These are phyloP conservation scores for Triangularia verruculosa DNA, from an alignment of 2,329 filamentous ascomycete species.

Conservation along the genomic window DNA sequence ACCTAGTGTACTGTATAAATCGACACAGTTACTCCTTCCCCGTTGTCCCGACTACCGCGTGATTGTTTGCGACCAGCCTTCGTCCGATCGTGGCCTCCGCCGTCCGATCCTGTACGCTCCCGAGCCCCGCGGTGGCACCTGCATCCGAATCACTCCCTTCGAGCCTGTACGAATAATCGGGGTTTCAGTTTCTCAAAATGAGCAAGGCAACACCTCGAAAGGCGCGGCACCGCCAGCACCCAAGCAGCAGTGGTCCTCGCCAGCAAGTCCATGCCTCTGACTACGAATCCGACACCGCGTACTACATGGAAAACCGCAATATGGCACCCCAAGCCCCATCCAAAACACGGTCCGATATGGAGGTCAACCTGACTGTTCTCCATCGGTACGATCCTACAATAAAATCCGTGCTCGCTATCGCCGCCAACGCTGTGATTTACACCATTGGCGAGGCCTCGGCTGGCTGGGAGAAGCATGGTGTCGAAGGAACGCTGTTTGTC, in stretches of 20 bases:
- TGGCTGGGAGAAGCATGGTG: conserved; percentile 79
- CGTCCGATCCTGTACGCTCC: neutral
- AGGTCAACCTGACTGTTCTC: conserved; percentile 84
- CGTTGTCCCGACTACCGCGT: neutral
- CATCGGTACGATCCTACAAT: conserved; percentile 77
- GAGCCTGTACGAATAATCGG: neutral
- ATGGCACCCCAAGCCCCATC: conserved; percentile 48
- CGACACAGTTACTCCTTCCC: neutral
- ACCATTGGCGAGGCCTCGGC: conserved; percentile 63
- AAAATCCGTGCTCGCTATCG: conserved; percentile 70
- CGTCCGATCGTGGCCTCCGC: neutral
- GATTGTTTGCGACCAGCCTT: neutral
- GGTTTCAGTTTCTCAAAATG: conserved; percentile 34
- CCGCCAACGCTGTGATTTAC: conserved; percentile 84
- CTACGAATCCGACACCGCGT: conserved; percentile 64
- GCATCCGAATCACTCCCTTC: neutral
- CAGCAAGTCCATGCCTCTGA: conserved; percentile 48
- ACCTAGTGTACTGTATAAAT: neutral
- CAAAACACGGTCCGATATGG: conserved; percentile 68
- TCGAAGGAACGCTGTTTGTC: conserved; percentile 88
- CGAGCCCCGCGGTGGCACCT: neutral
- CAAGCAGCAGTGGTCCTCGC: conserved; percentile 23
- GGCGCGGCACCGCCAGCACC: conserved; percentile 27
- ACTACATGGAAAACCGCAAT: conserved; percentile 44
- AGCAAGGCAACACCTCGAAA: conserved; percentile 42